A percentile compares a stretch with the other conserved stretches of the same genome.
Conservation (phyloP, 2,329 filamentous ascomycete genomes). For the Trichothecium sympodiale region DNA sequence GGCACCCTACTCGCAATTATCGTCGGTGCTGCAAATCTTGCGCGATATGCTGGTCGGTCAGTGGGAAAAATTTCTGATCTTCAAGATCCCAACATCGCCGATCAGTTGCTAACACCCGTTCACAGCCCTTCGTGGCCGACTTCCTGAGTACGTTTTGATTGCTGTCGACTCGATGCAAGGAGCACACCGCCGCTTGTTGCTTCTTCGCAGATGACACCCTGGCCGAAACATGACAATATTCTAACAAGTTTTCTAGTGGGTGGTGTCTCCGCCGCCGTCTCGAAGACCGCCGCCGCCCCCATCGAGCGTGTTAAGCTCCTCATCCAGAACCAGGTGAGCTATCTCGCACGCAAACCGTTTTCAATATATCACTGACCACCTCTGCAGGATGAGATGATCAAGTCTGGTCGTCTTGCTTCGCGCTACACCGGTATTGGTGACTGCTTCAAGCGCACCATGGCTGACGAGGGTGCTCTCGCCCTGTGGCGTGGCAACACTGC, state of each 20-base stretch:
- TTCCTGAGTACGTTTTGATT: conserved; percentile 79
- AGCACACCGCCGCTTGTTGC: conserved; percentile 1
- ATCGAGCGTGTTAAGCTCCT: conserved; percentile 99
- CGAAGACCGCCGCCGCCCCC: conserved; percentile 98
- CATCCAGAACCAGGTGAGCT: conserved; percentile 98
- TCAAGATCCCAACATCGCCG: conserved; percentile 1
- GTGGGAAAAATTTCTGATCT: conserved; percentile 5
- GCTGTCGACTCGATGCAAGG: conserved; percentile 5
- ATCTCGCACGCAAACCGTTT: neutral
- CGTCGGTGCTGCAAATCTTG: neutral
- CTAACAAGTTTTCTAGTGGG: conserved; percentile 57
- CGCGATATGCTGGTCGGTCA: neutral
- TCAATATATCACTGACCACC: conserved; percentile 17
- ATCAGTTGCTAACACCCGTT: conserved; percentile 21
- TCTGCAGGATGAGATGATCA: conserved; percentile 96
- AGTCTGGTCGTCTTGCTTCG: conserved; percentile 93
- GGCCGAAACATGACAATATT: conserved; percentile 3
- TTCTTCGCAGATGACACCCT: neutral
- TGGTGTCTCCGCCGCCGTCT: conserved; percentile 99
- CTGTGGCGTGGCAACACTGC: conserved; percentile 99
- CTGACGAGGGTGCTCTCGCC: conserved; percentile 85
- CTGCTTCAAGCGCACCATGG: conserved; percentile 88
- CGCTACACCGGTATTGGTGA: conserved; percentile 91
- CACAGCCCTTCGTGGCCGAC: conserved; percentile 87
- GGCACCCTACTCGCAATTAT: no score